Percentiles rank a stretch among this genome's conserved stretches.
phyloP scores from a whole-genome alignment of 2,329 filamentous ascomycete species.

The Sarocladium brachiariae region DNA sequence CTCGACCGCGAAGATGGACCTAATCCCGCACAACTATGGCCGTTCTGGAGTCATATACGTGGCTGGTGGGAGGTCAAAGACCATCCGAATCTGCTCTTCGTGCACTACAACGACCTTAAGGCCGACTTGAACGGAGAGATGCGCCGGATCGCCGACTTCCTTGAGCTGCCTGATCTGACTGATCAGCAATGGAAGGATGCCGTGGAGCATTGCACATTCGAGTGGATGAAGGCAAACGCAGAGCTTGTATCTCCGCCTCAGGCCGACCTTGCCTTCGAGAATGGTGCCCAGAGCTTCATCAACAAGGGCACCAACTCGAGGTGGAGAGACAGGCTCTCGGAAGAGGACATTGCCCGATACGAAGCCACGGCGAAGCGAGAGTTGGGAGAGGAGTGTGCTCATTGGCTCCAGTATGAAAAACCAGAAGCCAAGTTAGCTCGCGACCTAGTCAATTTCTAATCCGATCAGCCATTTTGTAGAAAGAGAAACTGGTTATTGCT shows the following conservation, averaged over 20 bases:
- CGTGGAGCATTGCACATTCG: slow-evolving; percentile 12
- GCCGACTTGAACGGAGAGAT: slow-evolving; percentile 10
- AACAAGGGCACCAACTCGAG: slow-evolving; percentile 12
- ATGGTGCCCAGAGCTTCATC: slow-evolving; percentile 11
- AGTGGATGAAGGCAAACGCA: slow-evolving; percentile 12
- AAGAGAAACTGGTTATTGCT: too few species aligned
- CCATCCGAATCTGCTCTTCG: slow-evolving; percentile 11
- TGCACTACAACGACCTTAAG: slow-evolving; percentile 12
- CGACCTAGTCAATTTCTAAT: too few species aligned
- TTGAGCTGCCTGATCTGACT: slow-evolving; percentile 8
- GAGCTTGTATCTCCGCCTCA: slow-evolving; percentile 6
- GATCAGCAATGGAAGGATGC: slow-evolving; percentile 5
- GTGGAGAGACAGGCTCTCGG: slow-evolving; percentile 16
- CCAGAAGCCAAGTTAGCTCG: not conserved
- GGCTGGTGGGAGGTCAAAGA: slow-evolving; percentile 10
- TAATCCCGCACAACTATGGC: not conserved
- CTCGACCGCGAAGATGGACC: slow-evolving; percentile 5
- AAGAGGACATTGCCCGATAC: slow-evolving; percentile 30
- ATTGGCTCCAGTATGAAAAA: slow-evolving; percentile 11
- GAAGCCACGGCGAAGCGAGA: slow-evolving; percentile 32
- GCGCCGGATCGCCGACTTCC: slow-evolving; percentile 10
- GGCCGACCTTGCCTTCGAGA: slow-evolving; percentile 3
- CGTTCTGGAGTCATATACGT: slow-evolving; percentile 10
- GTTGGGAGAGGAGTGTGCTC: slow-evolving; percentile 25
- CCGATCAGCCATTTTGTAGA: too few species aligned